These are phyloP conservation scores for Paramecium tetraurelia DNA, from an alignment of 73 alveolate species.

Conservation along the genomic window DNA sequence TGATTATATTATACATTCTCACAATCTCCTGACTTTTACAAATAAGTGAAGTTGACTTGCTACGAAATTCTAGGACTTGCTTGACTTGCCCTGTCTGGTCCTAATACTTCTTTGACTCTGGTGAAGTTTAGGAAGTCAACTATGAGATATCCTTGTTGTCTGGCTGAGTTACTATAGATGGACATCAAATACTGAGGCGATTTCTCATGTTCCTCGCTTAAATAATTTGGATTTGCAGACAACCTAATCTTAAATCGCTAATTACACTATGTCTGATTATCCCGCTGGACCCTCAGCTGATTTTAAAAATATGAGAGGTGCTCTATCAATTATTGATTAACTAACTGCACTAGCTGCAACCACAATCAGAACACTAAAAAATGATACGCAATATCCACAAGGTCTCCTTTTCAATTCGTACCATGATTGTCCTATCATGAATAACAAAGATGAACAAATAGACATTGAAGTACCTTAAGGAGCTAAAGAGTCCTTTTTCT, in stretches of 20 bases:
- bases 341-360: conserved; percentile 79
- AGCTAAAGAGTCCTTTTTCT: background rate
- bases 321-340: conserved; percentile 74
- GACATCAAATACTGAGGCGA: conserved; percentile 15
- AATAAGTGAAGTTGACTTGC: background rate
- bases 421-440: conserved; percentile 45
- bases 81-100: conserved; percentile 16
- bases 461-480: conserved; percentile 23
- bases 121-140: conserved; percentile 49
- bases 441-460: background rate
- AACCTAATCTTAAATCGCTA: conserved; percentile 1
- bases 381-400: conserved; percentile 80
- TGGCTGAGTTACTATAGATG: background rate
- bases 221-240: background rate
- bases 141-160: background rate
- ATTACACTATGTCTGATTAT: background rate
- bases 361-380: conserved; percentile 72
- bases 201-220: background rate
- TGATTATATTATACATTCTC: background rate
- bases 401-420: conserved; percentile 74
- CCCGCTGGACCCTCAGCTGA: conserved; percentile 73
- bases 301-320: conserved; percentile 80
- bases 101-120: background rate
- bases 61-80: conserved; percentile 44
- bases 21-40: background rate